Evolutionary conservation across 2,329 filamentous ascomycete species (phyloP), one percentile per base, ranked within the genome.

Genomic region (Colletotrichum spaethianum): DNA sequence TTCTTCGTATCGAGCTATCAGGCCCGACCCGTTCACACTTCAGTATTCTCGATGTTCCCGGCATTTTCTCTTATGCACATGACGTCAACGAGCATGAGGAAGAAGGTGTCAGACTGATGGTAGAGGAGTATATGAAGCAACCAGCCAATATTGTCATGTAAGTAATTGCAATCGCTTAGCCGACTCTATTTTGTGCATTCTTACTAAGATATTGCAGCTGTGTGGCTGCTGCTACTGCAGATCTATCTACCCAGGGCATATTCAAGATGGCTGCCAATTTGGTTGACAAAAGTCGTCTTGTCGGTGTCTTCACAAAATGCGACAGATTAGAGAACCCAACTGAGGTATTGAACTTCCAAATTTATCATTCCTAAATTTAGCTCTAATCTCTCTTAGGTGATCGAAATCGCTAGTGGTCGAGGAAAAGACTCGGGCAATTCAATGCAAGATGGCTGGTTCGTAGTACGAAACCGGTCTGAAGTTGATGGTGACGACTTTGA

Each of bases 271-370:
- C 80, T 2, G 73, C 72, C 6, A 42, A 74, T 1, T 48, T 79
- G 23, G 78, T 81, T 2, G 75, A 79, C 2, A 78, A 76, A 14
- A 75, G 74, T 1, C 76, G 80, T 2, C 74, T 82, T n/a, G 75
- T 83, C 20, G 80, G 82, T 0, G 82, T 83, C 1, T 80, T 83
- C 36, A 83, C 82, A 1, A 83, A 83, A 66, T 83, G 81, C 50
- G 81, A 83, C n/a, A 75, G 75, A 63, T 60, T 74, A 12, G 59
- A 68, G 3, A 70, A 77, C 44, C 69, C 74, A 67, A 52, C 74
- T 75, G 72, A 74, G 74, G 75, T 66, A 2, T 12, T 52, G 1
- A 18, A 5, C 6, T 11, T 36, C 14, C 11, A 40, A 2, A 3
- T 26, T 33, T 6, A 14, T 42, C 1, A 9, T 28, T 1, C 2